Percentiles rank a stretch among this genome's conserved stretches.
Conservation (phyloP, 805 yeast genomes). For the Wickerhamiella cacticola region DNA sequence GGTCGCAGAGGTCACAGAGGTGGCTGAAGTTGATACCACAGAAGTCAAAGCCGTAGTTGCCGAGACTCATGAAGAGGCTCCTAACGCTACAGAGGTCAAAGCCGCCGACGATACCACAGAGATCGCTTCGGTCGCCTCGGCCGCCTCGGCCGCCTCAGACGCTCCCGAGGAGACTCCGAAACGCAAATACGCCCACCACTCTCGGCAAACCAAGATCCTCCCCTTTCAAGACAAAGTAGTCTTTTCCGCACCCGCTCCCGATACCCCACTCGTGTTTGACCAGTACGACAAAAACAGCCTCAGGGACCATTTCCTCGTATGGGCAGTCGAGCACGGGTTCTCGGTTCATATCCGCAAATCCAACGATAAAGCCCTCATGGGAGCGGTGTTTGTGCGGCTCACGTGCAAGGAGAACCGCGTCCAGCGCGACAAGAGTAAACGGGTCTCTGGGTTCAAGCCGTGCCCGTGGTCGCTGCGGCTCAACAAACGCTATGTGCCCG, state of each 20-base stretch:
- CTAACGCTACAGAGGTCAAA: no score
- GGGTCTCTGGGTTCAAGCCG: neutral
- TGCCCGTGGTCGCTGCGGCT: constrained; percentile 2
- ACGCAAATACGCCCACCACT: no score
- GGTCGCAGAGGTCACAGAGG: no score
- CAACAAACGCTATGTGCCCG: neutral
- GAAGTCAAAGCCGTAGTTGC: no score
- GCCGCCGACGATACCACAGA: no score
- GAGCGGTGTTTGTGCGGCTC: neutral
- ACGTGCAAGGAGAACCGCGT: neutral
- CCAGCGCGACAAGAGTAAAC: neutral
- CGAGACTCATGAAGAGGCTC: no score
- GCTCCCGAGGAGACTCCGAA: neutral
- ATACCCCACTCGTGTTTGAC: neutral
- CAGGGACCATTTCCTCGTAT: neutral
- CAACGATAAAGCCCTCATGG: neutral
- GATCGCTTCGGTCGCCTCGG: no score
- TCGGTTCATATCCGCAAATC: neutral
- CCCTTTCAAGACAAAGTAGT: neutral
- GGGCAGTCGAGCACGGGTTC: neutral
- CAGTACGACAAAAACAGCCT: neutral
- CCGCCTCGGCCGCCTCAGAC: neutral
- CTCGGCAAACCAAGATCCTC: neutral
- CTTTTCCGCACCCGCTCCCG: neutral
- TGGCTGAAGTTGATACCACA: no score